Base-by-base conservation (phyloP, 176 grass and related monocot genomes). In the Melocanna baccifera region DNA sequence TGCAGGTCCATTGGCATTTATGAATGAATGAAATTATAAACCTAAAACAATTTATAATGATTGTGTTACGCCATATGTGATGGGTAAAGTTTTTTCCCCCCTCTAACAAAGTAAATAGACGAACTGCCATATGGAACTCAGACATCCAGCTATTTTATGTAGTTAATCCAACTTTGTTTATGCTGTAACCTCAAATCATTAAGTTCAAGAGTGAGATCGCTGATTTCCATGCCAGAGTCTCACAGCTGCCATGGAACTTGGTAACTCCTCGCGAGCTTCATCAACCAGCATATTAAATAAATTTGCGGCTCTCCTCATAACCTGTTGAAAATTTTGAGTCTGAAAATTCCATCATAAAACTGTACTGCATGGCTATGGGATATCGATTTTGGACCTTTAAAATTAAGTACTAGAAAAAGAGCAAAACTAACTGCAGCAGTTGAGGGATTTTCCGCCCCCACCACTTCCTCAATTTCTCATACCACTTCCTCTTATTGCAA, bases 151-250 rank as follows among this genome's bases (percentile, higher is more conserved):
- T 18, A 76, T 51, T 51, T 67, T 34, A 53, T 45, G 23, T 13
- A 32, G 19, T 13, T 25, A 43, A 36, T 61, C 25, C 55, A 71
- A 65, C 6, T 45, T 20, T 41, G 40, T 7, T 55, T 56, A 34
- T 77, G 20, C 18, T 58, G 73, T 77, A 85, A 97, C 94, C 94
- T 97, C 69, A 97, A 87, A 89, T 92, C 91, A 75, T 82, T 97
- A 86, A 97, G 73, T 77, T 91, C 94, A 76, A 97, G 75, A 36
- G 94, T 97, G 61, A 97, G 89, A 91, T 97, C 94, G 81, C 89
- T 92, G 46, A 97, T 91, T 82, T 97, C 94, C 87, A 97, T 89
- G 78, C 89, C 89, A 75, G 87, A 97, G 85, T 53, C 91, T 93
- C 73, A 97, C 62, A 51, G 91, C 87, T 6, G 91, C 75, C 89